Base-by-base conservation (phyloP, 1,284 basidiomycete species). In the Tylopilus sp. region DNA sequence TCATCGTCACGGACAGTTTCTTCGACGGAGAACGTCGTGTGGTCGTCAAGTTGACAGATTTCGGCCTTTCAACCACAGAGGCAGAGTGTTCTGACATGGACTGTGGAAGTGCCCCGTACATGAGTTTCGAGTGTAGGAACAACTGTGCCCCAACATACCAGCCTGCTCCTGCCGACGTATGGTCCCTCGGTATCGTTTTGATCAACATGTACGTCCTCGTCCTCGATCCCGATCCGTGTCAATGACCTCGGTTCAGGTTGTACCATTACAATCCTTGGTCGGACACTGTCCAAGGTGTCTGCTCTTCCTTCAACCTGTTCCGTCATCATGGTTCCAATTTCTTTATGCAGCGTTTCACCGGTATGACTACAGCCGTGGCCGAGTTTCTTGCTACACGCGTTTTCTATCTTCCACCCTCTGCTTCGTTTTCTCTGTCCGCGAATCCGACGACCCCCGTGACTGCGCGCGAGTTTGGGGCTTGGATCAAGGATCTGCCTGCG, bases 191-290 rank as follows among this genome's bases (percentile, higher is more conserved):
- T 54, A 96, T 99, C 68, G 96, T 99, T 56, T 84, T 99, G 62
- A 92, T 99, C 79, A 99, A 99, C 73, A 92, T 99, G 88, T 90
- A 63, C 33, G 83, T 78, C 43, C 22, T 54, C 4, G 13, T 6
- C 25, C 5, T 32, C n/a, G 9, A 15, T 47, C 10, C 20, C n/a
- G 15, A 1, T 22, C 8, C 11, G 5, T 51, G 53, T 26, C 9
- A 37, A 36, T 61, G 36, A 61, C 49, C 29, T 50, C 43, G 35
- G 43, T 55, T 35, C 62, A 91, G 89, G 88, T 80, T 99, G 70
- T 99, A 98, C 76, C 96, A 99, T 73, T 92, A 86, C 72, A 98
- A 97, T 73, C 96, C 96, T 19, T 99, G 97, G 94, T 90, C 90
- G 45, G 97, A 99, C 70, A 96, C 97, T 3, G 83, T 84, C 43